A percentile compares a stretch with the other conserved stretches of the same genome.
Evolutionary conservation across 306 rosid genomes (phyloP).

Genomic region (Sicyos baderoa): DNA sequence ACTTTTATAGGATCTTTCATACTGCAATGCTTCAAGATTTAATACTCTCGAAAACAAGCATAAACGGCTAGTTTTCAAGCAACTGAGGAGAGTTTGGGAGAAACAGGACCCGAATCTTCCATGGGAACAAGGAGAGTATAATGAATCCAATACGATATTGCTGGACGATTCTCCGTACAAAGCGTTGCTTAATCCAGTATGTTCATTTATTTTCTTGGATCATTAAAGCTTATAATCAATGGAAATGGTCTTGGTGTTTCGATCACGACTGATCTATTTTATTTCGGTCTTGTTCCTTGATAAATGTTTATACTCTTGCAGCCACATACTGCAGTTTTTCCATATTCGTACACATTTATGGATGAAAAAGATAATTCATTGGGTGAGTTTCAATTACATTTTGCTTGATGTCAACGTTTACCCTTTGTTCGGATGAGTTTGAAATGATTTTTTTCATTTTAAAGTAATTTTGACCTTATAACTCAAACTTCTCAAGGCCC

Average conservation of each 20-base stretch:
- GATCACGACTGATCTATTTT: no score
- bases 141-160: conserved; percentile 61
- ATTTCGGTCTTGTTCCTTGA: conserved; percentile 1
- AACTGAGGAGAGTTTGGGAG: conserved; percentile 70
- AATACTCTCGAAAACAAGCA: conserved; percentile 46
- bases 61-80: conserved; percentile 68
- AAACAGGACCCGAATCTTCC: conserved; percentile 62
- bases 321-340: conserved; percentile 57
- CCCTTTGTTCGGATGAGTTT: no score
- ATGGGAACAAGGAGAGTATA: conserved; percentile 60
- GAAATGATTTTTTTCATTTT: background rate
- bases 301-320: conserved; percentile 27
- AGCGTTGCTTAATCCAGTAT: conserved; percentile 74
- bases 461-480: background rate
- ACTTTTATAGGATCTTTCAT: conserved; percentile 43
- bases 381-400: conserved; percentile 36
- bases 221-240: background rate
- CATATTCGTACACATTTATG: conserved; percentile 38
- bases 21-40: conserved; percentile 52
- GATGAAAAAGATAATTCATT: conserved; percentile 39
- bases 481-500: no score
- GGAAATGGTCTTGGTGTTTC: no score
- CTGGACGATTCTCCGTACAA: conserved; percentile 91
- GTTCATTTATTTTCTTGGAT: background rate
- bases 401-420: no score